Evolutionary conservation across 495 filamentous ascomycete species (phyloP), one percentile per base, ranked within the genome.

Genomic region (Articulospora tetracladia): DNA sequence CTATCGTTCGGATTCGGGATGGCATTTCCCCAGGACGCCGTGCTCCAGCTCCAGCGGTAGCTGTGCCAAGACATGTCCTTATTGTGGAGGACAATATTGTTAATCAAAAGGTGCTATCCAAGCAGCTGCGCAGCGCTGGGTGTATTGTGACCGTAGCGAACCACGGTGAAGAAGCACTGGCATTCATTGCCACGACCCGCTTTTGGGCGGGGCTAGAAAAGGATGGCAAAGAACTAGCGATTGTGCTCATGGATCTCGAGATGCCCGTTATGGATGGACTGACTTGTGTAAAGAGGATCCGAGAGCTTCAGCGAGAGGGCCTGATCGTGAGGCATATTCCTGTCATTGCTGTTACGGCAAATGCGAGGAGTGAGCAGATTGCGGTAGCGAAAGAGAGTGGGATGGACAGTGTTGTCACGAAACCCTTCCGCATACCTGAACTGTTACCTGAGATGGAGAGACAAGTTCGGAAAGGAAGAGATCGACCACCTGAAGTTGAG

Each of bases 261-360:
- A 93, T 93, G 91, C 90, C 90, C 0, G 79, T 93, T 30, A 93
- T 93, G 90, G 88, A 93, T 68, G 91, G 91, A 53, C 81, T 87
- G 65, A 84, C 80, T 13, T 90, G 89, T 55, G 85, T 88, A 17
- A 72, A 75, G 49, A 79, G 78, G 58, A 92, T 95, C 54, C 79
- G 91, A 0, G 74, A 83, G 60, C 73, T 88, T 57, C 84, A 90
- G 63, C 58, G 57, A 36, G 64, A 73, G 57, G 84, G 81, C 1
- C 72, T 71, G 58, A 78, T 81, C 44, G 70, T 70, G 34, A 71
- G 72, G 34, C 88, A 91, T 69, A 79, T 91, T 11, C 89, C 88
- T 17, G 88, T 93, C 58, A 84, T 95, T 59, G 90, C 88, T 2
- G 87, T 92, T 22, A 92, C 89, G 32, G 90, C 89, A 11, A 92